A percentile compares a stretch with the other conserved stretches of the same genome.
Evolutionary conservation across 805 yeast species (phyloP).

Genomic region (Schwanniomyces vanrijiae): DNA sequence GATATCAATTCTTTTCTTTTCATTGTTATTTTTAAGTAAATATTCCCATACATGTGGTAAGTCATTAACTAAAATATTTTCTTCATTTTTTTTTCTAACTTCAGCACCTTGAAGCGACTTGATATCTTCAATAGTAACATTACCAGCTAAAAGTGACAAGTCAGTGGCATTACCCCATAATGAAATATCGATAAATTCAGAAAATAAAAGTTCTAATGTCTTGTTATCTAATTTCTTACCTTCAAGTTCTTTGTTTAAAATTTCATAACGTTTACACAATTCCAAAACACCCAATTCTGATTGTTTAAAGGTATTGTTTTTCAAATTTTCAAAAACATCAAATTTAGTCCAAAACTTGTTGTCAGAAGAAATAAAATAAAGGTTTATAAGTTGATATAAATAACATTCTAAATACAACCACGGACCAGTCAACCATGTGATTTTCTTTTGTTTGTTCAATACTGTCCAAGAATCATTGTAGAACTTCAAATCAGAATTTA

Average conservation of each 20-base stretch:
- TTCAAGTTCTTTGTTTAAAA: slow-evolving; percentile 41
- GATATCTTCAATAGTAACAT: slow-evolving; percentile 80
- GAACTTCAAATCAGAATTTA: slow-evolving; percentile 48
- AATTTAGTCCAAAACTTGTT: slow-evolving; percentile 40
- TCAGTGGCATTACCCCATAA: slow-evolving; percentile 99
- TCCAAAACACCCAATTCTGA: slow-evolving; percentile 80
- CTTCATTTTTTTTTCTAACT: slow-evolving; percentile 77
- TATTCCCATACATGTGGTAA: slow-evolving; percentile 64
- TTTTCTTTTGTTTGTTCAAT: slow-evolving; percentile 19
- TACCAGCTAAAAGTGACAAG: slow-evolving; percentile 82
- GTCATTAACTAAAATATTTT: slow-evolving; percentile 77
- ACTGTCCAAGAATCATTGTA: slow-evolving; percentile 58
- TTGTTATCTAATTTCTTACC: slow-evolving; percentile 31
- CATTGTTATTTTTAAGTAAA: slow-evolving; percentile 22
- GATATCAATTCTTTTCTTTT: slow-evolving; percentile 63
- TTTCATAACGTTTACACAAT: slow-evolving; percentile 58
- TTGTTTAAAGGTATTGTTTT: slow-evolving; percentile 70
- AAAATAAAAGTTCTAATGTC: slow-evolving; percentile 58
- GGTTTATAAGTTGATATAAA: slow-evolving; percentile 67
- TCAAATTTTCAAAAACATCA: slow-evolving; percentile 73
- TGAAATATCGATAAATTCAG: slow-evolving; percentile 83
- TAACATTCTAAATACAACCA: slow-evolving; percentile 91
- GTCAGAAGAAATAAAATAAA: slow-evolving; percentile 31
- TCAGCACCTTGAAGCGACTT: slow-evolving; percentile 89
- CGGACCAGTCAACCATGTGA: slow-evolving; percentile 81